A percentile compares a stretch with the other conserved stretches of the same genome.
phyloP scores from a whole-genome alignment of 495 filamentous ascomycete genomes.

The Pseudomonodictys pantanalensis region DNA sequence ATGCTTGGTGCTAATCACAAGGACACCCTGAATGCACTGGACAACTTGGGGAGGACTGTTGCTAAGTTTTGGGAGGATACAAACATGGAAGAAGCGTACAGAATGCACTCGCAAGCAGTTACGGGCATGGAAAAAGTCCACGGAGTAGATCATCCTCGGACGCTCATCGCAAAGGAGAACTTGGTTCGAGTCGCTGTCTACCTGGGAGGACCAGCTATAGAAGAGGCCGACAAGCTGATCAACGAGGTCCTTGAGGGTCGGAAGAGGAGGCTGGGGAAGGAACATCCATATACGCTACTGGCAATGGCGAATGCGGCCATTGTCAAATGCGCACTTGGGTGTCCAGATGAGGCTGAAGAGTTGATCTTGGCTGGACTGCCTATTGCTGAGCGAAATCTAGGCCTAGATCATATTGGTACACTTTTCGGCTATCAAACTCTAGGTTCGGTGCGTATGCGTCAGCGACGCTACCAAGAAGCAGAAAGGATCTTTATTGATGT shows the following conservation, averaged over 20 bases:
- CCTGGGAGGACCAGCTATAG: background rate
- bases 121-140: slow-evolving; percentile 38
- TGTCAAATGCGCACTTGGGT: slow-evolving; percentile 33
- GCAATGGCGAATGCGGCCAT: slow-evolving; percentile 37
- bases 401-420: slow-evolving; percentile 40
- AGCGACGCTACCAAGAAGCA: slow-evolving; percentile 31
- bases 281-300: slow-evolving; percentile 40
- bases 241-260: slow-evolving; percentile 35
- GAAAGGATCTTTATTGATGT: slow-evolving; percentile 35
- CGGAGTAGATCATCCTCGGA: slow-evolving; percentile 37
- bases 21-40: slow-evolving; percentile 16
- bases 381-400: slow-evolving; percentile 42
- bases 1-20: background rate
- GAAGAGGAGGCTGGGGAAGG: slow-evolving; percentile 39
- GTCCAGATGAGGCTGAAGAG: slow-evolving; percentile 37
- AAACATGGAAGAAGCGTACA: slow-evolving; percentile 23
- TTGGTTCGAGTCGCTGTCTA: background rate
- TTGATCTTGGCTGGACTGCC: slow-evolving; percentile 28
- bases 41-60: slow-evolving; percentile 28
- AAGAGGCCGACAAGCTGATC: slow-evolving; percentile 30
- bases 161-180: slow-evolving; percentile 37
- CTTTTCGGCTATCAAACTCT: slow-evolving; percentile 35
- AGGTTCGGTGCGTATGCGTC: slow-evolving; percentile 27
- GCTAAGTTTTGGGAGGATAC: slow-evolving; percentile 23
- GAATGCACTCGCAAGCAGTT: slow-evolving; percentile 33